phyloP scores from a whole-genome alignment of 192 early-diverging fungal genomes.

The Podila verticillata region DNA sequence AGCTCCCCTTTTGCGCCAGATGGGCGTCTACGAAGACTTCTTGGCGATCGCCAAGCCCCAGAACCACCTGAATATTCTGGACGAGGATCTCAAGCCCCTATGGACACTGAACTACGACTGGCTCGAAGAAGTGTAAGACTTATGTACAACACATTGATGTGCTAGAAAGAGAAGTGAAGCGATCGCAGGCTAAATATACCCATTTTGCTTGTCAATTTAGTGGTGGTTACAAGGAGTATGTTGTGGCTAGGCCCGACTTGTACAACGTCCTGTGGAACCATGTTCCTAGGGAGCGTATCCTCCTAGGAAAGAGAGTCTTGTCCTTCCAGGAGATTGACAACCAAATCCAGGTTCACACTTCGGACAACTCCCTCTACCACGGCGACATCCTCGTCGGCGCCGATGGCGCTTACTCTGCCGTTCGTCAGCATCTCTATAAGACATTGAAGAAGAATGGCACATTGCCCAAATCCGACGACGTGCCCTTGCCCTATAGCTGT shows the following conservation, averaged over 20 bases:
- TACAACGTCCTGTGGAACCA: not conserved
- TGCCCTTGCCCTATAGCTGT: not conserved
- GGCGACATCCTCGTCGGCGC: constrained; percentile 8
- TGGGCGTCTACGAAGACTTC: no score
- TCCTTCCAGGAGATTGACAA: constrained; percentile 2
- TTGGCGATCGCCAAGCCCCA: no score
- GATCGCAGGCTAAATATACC: not conserved
- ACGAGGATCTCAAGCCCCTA: no score
- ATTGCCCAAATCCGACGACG: not conserved
- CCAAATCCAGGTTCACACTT: not conserved
- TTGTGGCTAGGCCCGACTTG: constrained; percentile 8
- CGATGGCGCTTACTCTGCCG: not conserved
- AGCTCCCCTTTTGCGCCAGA: no score
- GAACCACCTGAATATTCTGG: no score
- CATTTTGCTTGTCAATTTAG: not conserved
- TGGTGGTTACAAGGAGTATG: no score
- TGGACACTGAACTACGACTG: no score
- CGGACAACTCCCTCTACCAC: not conserved
- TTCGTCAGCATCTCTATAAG: constrained; percentile 4
- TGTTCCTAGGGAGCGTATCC: constrained; percentile 10
- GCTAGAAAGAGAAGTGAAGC: not conserved
- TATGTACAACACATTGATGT: no score
- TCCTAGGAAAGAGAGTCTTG: constrained; percentile 7
- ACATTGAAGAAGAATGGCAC: not conserved
- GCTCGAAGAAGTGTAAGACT: no score